Percentiles rank a stretch among this genome's conserved stretches.
phyloP scores from a whole-genome alignment of 164 flowering plant genomes.

The Saururus chinensis region DNA sequence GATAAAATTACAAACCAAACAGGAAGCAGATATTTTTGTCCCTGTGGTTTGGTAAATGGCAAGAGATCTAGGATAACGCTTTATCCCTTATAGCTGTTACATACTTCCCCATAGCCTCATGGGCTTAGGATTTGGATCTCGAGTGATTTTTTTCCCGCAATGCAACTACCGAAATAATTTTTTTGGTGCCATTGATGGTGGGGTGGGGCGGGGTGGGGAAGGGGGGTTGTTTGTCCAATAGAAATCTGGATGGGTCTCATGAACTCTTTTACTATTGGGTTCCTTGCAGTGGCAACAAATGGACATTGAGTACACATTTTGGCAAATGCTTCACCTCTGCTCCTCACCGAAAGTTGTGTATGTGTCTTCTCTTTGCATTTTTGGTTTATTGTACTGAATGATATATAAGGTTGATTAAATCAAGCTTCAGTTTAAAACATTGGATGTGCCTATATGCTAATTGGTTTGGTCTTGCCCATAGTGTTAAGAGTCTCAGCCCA shows the following conservation, averaged over 20 bases:
- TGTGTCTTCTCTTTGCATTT: constrained; percentile 17
- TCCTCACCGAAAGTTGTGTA: constrained; percentile 99
- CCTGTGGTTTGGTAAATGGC: neutral
- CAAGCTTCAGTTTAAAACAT: too few relatives aligned
- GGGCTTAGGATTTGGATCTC: neutral
- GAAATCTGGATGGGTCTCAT: neutral
- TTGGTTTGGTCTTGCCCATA: too few relatives aligned
- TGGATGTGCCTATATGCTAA: too few relatives aligned
- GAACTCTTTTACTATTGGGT: constrained; percentile 8
- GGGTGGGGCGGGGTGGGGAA: too few relatives aligned
- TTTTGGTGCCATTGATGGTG: too few relatives aligned
- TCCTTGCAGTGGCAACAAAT: constrained; percentile 97
- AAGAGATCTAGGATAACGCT: neutral
- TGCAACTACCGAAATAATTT: too few relatives aligned
- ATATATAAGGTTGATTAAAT: neutral
- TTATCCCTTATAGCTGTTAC: neutral
- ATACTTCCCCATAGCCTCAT: neutral
- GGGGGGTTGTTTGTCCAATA: too few relatives aligned
- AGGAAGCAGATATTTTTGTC: neutral
- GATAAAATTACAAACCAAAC: neutral
- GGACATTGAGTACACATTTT: constrained; percentile 97
- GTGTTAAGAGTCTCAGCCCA: too few relatives aligned
- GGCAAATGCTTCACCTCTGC: constrained; percentile 99
- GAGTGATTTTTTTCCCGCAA: neutral
- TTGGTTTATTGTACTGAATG: neutral